Percentiles rank a stretch among this genome's conserved stretches.
phyloP scores from a whole-genome alignment of 768 basidiomycete genomes.

The Tulasnella sp. region DNA sequence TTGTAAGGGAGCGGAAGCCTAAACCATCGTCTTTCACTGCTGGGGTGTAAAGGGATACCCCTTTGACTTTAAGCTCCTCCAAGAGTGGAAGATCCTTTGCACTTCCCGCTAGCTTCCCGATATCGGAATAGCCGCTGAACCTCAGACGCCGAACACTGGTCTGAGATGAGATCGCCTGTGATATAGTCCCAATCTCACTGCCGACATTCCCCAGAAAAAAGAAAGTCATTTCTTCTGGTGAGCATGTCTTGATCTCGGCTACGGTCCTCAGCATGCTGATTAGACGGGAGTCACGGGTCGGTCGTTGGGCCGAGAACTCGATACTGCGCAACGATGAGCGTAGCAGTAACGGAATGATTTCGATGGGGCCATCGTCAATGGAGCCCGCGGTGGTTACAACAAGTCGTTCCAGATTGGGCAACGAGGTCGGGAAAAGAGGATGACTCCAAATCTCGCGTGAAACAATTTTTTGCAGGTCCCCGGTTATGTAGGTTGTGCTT shows the following conservation, averaged over 20 bases:
- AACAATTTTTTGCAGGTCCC: not conserved
- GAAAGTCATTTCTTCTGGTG: not conserved
- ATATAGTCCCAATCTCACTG: not conserved
- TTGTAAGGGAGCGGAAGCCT: not conserved
- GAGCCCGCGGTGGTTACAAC: not conserved
- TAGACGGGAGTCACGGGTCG: not conserved
- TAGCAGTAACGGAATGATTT: not conserved
- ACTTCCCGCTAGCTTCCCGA: not conserved
- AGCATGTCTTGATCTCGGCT: not conserved
- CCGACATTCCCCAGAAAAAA: not conserved
- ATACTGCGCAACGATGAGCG: not conserved
- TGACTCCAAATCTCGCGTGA: not conserved
- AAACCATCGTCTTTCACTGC: not conserved
- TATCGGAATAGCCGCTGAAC: not conserved
- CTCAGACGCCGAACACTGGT: not conserved
- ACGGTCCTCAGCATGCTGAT: not conserved
- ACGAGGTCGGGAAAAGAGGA: not conserved
- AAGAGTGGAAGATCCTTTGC: not conserved
- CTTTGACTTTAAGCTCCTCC: not conserved
- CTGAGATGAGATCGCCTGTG: not conserved
- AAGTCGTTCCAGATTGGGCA: not conserved
- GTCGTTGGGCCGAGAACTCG: not conserved
- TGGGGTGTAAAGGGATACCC: no score
- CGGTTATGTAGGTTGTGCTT: not conserved
- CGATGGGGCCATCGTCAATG: not conserved